A percentile compares a stretch with the other conserved stretches of the same genome.
phyloP scores from a whole-genome alignment of 805 yeast species.

The Ogataea trehaloabstinens region DNA sequence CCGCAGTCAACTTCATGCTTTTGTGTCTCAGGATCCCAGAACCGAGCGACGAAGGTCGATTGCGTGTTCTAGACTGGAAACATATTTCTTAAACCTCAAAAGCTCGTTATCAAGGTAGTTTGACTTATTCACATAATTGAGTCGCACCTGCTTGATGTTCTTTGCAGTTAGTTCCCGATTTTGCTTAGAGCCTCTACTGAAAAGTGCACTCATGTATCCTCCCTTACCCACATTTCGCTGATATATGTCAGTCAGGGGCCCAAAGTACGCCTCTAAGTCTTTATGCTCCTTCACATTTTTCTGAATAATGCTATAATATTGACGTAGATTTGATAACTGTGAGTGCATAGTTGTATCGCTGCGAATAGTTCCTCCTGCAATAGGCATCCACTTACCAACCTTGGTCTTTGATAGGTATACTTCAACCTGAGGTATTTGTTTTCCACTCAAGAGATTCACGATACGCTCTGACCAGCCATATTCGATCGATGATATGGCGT shows the following conservation, averaged over 20 bases:
- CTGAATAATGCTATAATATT: conserved; percentile 40
- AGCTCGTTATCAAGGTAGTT: conserved; percentile 44
- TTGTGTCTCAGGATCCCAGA: no score
- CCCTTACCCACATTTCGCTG: conserved; percentile 6
- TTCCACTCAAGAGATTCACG: conserved; percentile 12
- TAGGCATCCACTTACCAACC: conserved; percentile 43
- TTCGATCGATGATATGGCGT: conserved; percentile 71
- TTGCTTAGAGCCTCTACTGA: conserved; percentile 13
- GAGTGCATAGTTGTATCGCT: conserved; percentile 30
- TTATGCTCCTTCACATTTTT: conserved; percentile 43
- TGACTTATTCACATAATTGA: conserved; percentile 41
- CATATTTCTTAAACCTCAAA: conserved; percentile 43
- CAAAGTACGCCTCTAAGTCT: conserved; percentile 15
- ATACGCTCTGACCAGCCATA: conserved; percentile 68
- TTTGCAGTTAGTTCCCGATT: conserved; percentile 14
- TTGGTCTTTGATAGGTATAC: conserved; percentile 29
- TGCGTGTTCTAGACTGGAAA: conserved; percentile 45
- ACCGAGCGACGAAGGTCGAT: conserved; percentile 47
- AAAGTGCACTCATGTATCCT: conserved; percentile 14
- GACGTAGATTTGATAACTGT: conserved; percentile 39
- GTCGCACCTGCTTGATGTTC: conserved; percentile 36
- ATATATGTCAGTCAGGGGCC: conserved; percentile 14
- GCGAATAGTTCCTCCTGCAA: conserved; percentile 26
- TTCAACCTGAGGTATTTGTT: conserved; percentile 8
- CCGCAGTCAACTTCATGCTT: no score